Base-by-base conservation (phyloP, 352 stramenopile species). In the Phytophthora uliginosa region DNA sequence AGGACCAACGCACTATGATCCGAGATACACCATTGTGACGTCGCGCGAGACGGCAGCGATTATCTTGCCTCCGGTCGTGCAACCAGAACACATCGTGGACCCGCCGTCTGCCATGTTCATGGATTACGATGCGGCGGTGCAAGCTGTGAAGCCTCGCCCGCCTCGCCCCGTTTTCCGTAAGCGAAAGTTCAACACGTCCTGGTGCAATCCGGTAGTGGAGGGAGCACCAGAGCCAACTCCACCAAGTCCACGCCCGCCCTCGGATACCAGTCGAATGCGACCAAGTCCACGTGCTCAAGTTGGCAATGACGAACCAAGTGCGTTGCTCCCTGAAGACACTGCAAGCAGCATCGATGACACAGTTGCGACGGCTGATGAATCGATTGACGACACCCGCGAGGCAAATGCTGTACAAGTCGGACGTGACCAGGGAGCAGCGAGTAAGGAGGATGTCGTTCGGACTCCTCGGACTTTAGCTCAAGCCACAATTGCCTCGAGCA, bases 1-100 rank as follows among this genome's bases (percentile, higher is more conserved):
- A 3, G 88, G 88, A 1, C 88, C 86, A 31, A 86, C 86, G 7
- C 86, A 93, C 68, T 95, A 95, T 66, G 71, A 73, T 15, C 88
- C 88, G 4, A 74, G 77, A 40, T 92, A 88, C 63, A 36, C 53
- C 13, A 53, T 86, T 0, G 74, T 89, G 10, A 79, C 84, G 57
- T 76, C 84, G 12, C 80, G 80, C 0, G 60, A 81, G 0, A 52
- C 76, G 0, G 61, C 76, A 34, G 74, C 85, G 0, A 45, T 93
- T 24, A 93, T 95, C 18, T 63, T 93, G 4, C 86, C 84, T 3
- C 68, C 83, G n/a, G 65, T 72, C 0, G 31, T 69, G 0, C 69
- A 84, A 24, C 36, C 66, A 0, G 75, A 87, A 34, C 60, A 69
- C 8, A 62, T 75, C 0, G 40, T 66, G 2, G 84, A 84, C 2